Evolutionary conservation across 371 early-diverging fungal species (phyloP), one percentile per base, ranked within the genome.

Genomic region (Rhizopus microsporus): DNA sequence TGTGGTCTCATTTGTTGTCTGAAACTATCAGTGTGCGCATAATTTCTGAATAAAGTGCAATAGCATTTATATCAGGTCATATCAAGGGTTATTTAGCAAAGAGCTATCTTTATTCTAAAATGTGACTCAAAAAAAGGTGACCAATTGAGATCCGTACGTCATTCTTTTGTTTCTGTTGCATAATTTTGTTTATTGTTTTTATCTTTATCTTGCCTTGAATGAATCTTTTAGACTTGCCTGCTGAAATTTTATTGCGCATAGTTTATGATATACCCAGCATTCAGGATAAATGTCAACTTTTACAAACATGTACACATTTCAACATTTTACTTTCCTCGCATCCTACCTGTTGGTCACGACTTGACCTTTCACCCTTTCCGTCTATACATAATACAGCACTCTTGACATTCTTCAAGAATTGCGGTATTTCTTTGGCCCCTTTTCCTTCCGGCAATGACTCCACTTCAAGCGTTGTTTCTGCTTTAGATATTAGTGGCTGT

Each of bases 401-500:
- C 0, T 40, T 72, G 8, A 44, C 51, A 2, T 70, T 77, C 48
- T 42, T 77, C 3, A 65, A 61, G 9, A 46, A 55, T 29, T 50
- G 58, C 29, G 38, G 61, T 8, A 65, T 71, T 23, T 54, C 59
- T 1, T 59, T 69, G 43, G 9, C 58, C 38, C 23, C 23, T 2
- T 23, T 23, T 2, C 23, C 23, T 23, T 7, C 59, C 40, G 10
- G 12, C 31, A 16, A 48, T 49, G 13, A 32, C 15, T n/a, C 33
- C 31, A 16, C n/a, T 10, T 12, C 29, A 43, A 56, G 31, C 30
- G 32, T 46, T 47, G 42, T 16, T 9, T 42, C 34, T 52, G 29
- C 45, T 54, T 51, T 67, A 23, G 66, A 78, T 50, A 16, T 78
- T 4, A 74, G 75, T 40, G 73, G 78, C 1, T 78, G 78, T 38